Conservation (phyloP, 306 rosid genomes). For the Canavalia gladiata region DNA sequence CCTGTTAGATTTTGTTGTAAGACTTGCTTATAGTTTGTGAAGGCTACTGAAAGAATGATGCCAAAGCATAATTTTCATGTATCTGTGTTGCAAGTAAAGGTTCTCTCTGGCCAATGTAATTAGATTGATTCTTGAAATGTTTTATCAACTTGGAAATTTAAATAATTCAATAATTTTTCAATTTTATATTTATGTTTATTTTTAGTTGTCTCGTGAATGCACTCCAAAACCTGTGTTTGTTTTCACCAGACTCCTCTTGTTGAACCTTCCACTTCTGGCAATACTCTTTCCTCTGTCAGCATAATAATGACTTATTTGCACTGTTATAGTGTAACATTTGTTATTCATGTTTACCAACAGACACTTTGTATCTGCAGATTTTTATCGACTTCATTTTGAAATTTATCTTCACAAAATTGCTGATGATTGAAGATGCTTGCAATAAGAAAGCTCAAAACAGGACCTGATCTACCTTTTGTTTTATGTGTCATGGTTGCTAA, state of each 20-base stretch:
- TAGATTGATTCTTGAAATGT: not conserved
- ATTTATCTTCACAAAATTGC: slow-evolving; percentile 21
- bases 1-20: not conserved
- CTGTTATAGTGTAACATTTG: not conserved
- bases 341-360: not conserved
- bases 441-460: slow-evolving; percentile 49
- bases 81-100: not conserved
- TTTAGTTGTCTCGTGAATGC: not conserved
- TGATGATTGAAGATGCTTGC: slow-evolving; percentile 49
- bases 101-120: not conserved
- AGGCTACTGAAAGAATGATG: slow-evolving; percentile 13
- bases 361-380: slow-evolving; percentile 25
- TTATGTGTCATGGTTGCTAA: slow-evolving; percentile 44
- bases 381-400: slow-evolving; percentile 33
- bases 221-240: not conserved
- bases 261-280: not conserved
- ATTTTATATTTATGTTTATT: not conserved
- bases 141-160: slow-evolving; percentile 1
- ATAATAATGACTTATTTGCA: not conserved
- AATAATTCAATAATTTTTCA: not conserved
- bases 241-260: not conserved
- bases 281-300: not conserved
- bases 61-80: not conserved
- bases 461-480: slow-evolving; percentile 37
- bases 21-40: not conserved